Conservation (phyloP, 1,284 basidiomycete genomes). For the Thecaphora frezii region DNA sequence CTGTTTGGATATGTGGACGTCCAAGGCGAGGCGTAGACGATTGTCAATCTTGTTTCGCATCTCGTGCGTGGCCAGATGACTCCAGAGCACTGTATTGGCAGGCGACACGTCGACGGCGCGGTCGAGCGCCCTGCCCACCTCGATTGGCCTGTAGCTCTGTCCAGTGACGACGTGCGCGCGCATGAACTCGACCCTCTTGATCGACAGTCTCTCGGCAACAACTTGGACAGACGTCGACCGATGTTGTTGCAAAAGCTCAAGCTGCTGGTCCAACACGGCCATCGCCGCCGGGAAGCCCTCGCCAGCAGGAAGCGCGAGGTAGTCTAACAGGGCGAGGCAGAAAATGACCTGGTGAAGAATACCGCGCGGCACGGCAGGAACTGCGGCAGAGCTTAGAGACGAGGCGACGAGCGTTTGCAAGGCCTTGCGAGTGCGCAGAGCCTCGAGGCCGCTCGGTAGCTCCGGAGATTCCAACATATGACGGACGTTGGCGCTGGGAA, state of each 20-base stretch:
- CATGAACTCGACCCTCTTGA: background rate
- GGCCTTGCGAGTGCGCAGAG: background rate
- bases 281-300: background rate
- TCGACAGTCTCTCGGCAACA: background rate
- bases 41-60: constrained; percentile 4
- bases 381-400: background rate
- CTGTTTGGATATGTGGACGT: background rate
- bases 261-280: background rate
- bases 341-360: background rate
- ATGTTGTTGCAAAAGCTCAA: background rate
- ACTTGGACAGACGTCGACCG: background rate
- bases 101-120: background rate
- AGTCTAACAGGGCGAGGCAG: constrained; percentile 1
- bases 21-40: background rate
- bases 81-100: background rate
- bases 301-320: background rate
- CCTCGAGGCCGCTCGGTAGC: background rate
- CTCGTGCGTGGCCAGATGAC: constrained; percentile 1
- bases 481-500: background rate
- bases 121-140: background rate
- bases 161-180: background rate
- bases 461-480: background rate
- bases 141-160: background rate
- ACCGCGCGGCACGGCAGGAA: background rate
- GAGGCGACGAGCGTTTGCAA: background rate